phyloP scores from a whole-genome alignment of 106 monocot genomes.

The Dactylorhiza incarnata region DNA sequence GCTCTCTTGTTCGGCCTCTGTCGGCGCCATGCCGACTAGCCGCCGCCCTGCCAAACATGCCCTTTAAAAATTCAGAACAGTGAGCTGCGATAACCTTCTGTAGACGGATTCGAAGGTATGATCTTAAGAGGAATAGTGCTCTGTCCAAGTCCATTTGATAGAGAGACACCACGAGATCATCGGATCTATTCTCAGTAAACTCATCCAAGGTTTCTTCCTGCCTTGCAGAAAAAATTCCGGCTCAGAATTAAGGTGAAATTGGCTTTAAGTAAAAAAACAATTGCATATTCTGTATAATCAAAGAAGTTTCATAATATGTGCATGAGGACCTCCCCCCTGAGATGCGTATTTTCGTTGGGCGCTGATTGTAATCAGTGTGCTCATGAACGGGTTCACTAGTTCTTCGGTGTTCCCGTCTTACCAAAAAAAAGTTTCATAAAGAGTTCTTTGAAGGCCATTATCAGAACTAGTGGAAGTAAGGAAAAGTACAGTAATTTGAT shows the following conservation, averaged over 20 bases:
- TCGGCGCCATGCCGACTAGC: too few relatives aligned
- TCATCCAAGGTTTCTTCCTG: constrained; percentile 89
- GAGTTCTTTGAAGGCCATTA: background rate
- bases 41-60: too few relatives aligned
- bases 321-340: too few relatives aligned
- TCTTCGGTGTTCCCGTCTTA: background rate
- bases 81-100: constrained; percentile 44
- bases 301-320: background rate
- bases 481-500: background rate
- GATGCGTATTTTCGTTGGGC: too few relatives aligned
- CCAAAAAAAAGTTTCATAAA: background rate
- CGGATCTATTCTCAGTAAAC: constrained; percentile 34
- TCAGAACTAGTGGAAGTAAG: background rate
- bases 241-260: constrained; percentile 1
- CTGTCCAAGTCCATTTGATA: constrained; percentile 94
- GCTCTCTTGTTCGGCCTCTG: too few relatives aligned
- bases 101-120: constrained; percentile 83
- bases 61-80: background rate
- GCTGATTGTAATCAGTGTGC: too few relatives aligned
- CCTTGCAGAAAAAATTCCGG: background rate
- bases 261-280: background rate
- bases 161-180: constrained; percentile 77
- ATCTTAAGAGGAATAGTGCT: constrained; percentile 70
- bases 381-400: too few relatives aligned
- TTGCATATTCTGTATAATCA: background rate